Conservation (phyloP, 176 grass and related monocot genomes). For the Sorghum bicolor region Sorghum_bicolor_NCBIv3 NC_012874.2:65771501-65772000, state of each 20-base stretch:
- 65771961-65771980: background rate
- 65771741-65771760: too few species aligned
- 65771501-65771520: background rate
- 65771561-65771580: background rate
- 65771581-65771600: too few species aligned
- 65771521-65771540: background rate
- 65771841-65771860: background rate
- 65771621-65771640: too few species aligned
- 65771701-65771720: background rate
- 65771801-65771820: background rate
- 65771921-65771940: background rate
- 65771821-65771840: background rate
- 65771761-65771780: background rate
- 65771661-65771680: background rate
- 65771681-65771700: background rate
- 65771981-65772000: background rate
- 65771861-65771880: background rate
- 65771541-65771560: background rate
- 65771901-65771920: background rate
- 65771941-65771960: background rate
- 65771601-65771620: too few species aligned
- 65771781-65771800: background rate
- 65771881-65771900: background rate
- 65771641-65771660: background rate
- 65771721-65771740: conserved; percentile 15